Evolutionary conservation across 2,329 filamentous ascomycete genomes (phyloP), one percentile per base, ranked within the genome.

Genomic region (Cladorrhinum sp.): DNA sequence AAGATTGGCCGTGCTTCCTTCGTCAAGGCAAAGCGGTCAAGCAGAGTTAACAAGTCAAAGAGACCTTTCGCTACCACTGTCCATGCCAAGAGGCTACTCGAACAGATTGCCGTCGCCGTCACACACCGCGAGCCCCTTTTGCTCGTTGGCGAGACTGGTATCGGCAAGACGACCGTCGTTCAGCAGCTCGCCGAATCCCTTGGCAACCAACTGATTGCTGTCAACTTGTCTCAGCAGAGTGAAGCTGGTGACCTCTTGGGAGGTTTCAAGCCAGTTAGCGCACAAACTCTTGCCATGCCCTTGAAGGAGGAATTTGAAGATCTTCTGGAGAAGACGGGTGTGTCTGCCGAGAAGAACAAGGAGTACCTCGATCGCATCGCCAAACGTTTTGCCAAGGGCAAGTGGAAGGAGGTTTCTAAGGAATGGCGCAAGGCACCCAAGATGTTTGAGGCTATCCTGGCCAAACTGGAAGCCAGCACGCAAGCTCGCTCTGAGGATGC

Each of bases 121-220:
- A 87, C 89, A 63, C 85, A 92, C 68, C 84, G 85, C n/a, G 95
- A 99, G 70, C 92, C 96, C 3, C 85, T 96, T 1, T 78, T 99
- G 18, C 85, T 99, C 25, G 95, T 99, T n/a, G 95, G 95, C 71
- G 95, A 99, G 77, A 99, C 95, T 7, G 95, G 95, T 78, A 97
- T 96, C 55, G 95, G 95, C 69, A 99, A 99, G 76, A 99, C 95
- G 0, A 96, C 95, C 0, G 90, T 95, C 24, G 88, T 99, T 13
- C 95, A 99, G 73, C 92, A 97, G 71, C 80, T 99, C 59, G 92
- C 95, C 0, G 87, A 90, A 60, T 84, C 89, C 2, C 81, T 97
- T 25, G 91, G 93, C 1, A 90, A 92, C 71, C 96, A 91, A 68
- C 83, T 99, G 12, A 90, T 92, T 0, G 91, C 93, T 2, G 92